A percentile compares a stretch with the other conserved stretches of the same genome.
phyloP scores from a whole-genome alignment of 2,329 filamentous ascomycete genomes.

The Mariannaea elegans region DNA sequence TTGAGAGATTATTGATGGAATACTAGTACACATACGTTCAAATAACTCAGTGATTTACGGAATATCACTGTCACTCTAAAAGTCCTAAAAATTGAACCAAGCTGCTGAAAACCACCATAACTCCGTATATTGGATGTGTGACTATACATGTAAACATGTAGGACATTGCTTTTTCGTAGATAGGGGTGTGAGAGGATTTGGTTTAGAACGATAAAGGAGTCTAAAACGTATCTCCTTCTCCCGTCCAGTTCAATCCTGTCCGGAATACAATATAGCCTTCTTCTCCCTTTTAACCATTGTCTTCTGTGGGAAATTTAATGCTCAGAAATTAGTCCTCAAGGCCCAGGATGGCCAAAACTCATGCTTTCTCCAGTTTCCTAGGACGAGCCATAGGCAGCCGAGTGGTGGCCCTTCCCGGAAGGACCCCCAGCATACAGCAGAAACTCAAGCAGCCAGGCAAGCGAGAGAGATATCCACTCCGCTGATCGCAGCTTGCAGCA shows the following conservation, averaged over 20 bases:
- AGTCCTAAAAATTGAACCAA: background rate
- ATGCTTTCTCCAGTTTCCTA: background rate
- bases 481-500: background rate
- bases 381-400: background rate
- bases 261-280: constrained; percentile 6
- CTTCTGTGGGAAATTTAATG: background rate
- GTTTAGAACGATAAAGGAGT: constrained; percentile 1
- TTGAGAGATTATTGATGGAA: no score
- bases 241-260: background rate
- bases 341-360: background rate
- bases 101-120: background rate
- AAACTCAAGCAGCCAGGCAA: background rate
- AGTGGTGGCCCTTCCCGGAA: background rate
- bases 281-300: background rate
- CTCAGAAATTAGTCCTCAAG: constrained; percentile 7
- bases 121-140: background rate
- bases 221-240: background rate
- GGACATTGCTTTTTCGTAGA: background rate
- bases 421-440: background rate
- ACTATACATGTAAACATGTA: background rate
- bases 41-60: no score
- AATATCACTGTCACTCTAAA: no score
- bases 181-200: background rate
- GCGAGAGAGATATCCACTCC: background rate
- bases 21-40: no score